Evolutionary conservation across 1,284 basidiomycete species (phyloP).

Genomic region (Sanguinoderma infundibulare): DNA sequence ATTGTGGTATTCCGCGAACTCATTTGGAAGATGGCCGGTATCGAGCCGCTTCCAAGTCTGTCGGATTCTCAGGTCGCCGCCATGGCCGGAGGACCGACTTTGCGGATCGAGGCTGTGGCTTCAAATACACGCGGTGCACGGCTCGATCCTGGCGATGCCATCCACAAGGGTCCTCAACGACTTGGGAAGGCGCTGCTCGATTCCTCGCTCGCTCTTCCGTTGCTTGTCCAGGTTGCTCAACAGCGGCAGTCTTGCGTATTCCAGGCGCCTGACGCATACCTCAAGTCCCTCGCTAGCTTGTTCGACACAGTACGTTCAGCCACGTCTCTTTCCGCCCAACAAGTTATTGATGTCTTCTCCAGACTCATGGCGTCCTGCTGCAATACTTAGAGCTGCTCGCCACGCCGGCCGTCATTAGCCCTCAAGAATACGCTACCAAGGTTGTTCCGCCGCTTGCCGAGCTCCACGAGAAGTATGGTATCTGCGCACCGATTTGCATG

Average conservation of each 20-base stretch:
- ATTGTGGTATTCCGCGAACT: slow-evolving; percentile 91
- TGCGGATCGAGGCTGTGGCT: slow-evolving; percentile 87
- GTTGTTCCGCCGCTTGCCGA: slow-evolving; percentile 75
- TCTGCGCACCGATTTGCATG: slow-evolving; percentile 88
- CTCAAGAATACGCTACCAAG: slow-evolving; percentile 67
- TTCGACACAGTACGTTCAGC: slow-evolving; percentile 78
- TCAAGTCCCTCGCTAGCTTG: slow-evolving; percentile 85
- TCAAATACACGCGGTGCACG: slow-evolving; percentile 72
- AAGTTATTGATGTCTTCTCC: slow-evolving; percentile 36
- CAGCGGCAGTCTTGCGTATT: slow-evolving; percentile 84
- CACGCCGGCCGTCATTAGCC: slow-evolving; percentile 59
- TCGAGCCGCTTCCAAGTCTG: slow-evolving; percentile 88
- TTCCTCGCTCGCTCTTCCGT: slow-evolving; percentile 75
- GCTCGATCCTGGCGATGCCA: slow-evolving; percentile 64
- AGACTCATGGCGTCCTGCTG: slow-evolving; percentile 79
- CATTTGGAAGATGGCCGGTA: slow-evolving; percentile 94
- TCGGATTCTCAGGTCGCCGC: slow-evolving; percentile 88
- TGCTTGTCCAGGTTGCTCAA: slow-evolving; percentile 88
- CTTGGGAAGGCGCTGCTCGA: slow-evolving; percentile 76
- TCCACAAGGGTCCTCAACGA: slow-evolving; percentile 66
- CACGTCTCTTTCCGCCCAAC: neutral
- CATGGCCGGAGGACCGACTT: slow-evolving; percentile 87
- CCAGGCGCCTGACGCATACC: slow-evolving; percentile 69
- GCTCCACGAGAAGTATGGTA: slow-evolving; percentile 74
- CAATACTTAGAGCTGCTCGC: slow-evolving; percentile 80